These are phyloP conservation scores for Paracorniculantispora psalliotae DNA, from an alignment of 2,329 filamentous ascomycete genomes.

Conservation along the genomic window DNA sequence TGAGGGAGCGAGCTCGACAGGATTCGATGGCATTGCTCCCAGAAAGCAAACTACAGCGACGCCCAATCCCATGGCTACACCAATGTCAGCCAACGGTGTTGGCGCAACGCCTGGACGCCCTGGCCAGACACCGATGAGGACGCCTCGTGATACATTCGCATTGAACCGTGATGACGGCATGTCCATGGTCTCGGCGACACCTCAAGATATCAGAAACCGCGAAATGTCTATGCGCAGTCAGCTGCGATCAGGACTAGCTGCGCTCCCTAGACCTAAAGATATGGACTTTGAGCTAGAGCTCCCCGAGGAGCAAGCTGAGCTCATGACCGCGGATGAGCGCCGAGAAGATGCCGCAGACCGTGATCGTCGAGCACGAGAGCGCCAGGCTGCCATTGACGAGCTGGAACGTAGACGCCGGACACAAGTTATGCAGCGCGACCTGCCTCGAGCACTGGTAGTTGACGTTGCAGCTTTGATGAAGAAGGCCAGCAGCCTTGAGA, in stretches of 20 bases:
- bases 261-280: conserved; percentile 87
- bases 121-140: conserved; percentile 80
- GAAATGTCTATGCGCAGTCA: conserved; percentile 65
- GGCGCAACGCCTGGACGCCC: conserved; percentile 64
- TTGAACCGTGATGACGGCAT: conserved; percentile 70
- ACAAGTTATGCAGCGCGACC: conserved; percentile 79
- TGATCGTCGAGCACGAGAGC: conserved; percentile 71
- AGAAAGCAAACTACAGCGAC: conserved; percentile 79
- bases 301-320: conserved; percentile 73
- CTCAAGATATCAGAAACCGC: conserved; percentile 66
- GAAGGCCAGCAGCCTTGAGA: conserved; percentile 53
- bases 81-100: conserved; percentile 62
- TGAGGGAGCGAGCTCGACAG: conserved; percentile 76
- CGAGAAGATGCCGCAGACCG: conserved; percentile 63
- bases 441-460: conserved; percentile 72
- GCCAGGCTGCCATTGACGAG: conserved; percentile 66
- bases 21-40: conserved; percentile 80
- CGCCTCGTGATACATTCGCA: conserved; percentile 80
- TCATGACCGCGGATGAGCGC: conserved; percentile 40
- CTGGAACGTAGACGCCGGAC: conserved; percentile 78
- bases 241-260: conserved; percentile 68
- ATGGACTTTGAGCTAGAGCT: conserved; percentile 91
- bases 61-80: conserved; percentile 92
- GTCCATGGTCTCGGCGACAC: conserved; percentile 67
- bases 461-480: conserved; percentile 66